These are phyloP conservation scores for Naematelia encephala DNA, from an alignment of 768 basidiomycete species.

Conservation along the genomic window DNA sequence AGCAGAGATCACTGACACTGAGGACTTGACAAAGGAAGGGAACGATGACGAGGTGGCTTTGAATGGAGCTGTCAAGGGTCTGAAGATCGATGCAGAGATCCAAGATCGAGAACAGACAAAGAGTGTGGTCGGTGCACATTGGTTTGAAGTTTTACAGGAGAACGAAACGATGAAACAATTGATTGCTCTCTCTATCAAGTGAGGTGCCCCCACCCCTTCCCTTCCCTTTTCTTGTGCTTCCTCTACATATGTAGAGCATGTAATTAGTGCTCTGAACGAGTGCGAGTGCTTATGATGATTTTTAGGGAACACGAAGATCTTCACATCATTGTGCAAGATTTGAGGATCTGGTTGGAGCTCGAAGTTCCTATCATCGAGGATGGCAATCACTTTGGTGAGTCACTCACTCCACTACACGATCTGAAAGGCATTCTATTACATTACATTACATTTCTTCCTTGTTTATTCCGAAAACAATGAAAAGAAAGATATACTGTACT, in stretches of 20 bases:
- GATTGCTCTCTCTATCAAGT: constrained; percentile 20
- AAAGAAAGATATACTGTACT: too few relatives aligned
- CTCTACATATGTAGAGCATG: too few relatives aligned
- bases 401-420: not conserved
- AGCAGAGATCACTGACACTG: not conserved
- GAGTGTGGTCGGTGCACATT: constrained; percentile 22
- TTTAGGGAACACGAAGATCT: constrained; percentile 36
- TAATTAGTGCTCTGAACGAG: too few relatives aligned
- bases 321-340: constrained; percentile 24
- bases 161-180: constrained; percentile 24
- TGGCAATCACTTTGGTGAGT: constrained; percentile 41
- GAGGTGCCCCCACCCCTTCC: constrained; percentile 11
- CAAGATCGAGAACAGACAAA: constrained; percentile 5
- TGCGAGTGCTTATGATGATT: constrained; percentile 1
- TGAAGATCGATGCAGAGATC: constrained; percentile 4
- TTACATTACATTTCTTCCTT: too few relatives aligned
- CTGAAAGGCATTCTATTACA: too few relatives aligned
- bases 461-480: too few relatives aligned
- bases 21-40: constrained; percentile 10
- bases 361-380: constrained; percentile 45
- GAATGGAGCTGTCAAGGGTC: not conserved
- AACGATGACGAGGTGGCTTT: not conserved
- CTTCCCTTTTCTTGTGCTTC: not conserved
- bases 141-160: constrained; percentile 34
- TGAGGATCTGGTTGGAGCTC: constrained; percentile 38